Evolutionary conservation across 306 rosid species (phyloP), one percentile per base, ranked within the genome.

Genomic region (Cyamopsis tetragonoloba): DNA sequence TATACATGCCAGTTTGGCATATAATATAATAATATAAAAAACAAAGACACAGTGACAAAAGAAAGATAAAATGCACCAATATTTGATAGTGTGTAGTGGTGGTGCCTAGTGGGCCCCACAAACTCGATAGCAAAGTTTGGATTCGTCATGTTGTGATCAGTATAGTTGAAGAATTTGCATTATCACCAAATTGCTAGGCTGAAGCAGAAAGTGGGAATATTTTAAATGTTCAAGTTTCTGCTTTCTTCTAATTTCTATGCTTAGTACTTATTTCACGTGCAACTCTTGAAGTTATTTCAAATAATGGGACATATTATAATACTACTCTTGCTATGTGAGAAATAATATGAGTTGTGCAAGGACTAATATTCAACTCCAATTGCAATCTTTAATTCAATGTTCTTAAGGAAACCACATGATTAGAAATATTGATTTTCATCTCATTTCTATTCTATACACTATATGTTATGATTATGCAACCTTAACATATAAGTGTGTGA

Each of bases 61-160:
- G 62, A 76, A 63, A 30, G 62, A 46, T 35, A n/a, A 66, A 28
- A 37, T 57, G 44, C 72, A 53, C 77, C 39, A 60, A n/a, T n/a
- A n/a, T 62, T 70, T 62, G 56, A 54, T 35, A 27, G 30, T 41
- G 15, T n/a, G n/a, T 54, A 38, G 46, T 66, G 12, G 68, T 54
- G 57, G 49, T 61, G 48, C 62, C 2, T 24, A 27, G 38, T 75
- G 81, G 81, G 31, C 64, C 81, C 79, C 61, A 42, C 67, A 0
- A 23, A 59, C 41, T 56, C 20, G 31, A 43, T 42, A 42, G 37
- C 72, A 73, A 73, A 79, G 79, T 68, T 73, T 73, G 0, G 22
- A 55, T 68, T 68, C 63, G 83, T 68, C 83, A 68, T 61, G 75
- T 73, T 73, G 76, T 58, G 53, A 56, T 34, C 19, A 50, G 13